Evolutionary conservation across 768 basidiomycete species (phyloP), one percentile per base, ranked within the genome.

Genomic region (Mycena filopes): DNA sequence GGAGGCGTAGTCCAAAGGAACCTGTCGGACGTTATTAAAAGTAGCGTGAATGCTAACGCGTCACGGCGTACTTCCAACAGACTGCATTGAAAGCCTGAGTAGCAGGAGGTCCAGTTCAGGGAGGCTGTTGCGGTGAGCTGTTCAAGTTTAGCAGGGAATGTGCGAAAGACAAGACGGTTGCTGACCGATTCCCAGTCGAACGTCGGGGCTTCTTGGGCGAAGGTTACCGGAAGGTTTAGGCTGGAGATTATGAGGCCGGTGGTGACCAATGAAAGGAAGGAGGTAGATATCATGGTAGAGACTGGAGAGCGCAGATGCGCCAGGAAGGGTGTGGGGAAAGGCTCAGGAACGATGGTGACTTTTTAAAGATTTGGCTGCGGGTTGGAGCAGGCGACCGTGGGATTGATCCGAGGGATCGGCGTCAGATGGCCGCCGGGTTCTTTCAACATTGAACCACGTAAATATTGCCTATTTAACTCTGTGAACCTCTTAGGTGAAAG

Each of bases 31-130:
- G 55, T 46, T 10, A 45, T 18, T 1, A 33, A 33, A 40, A 25
- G 20, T 9, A 21, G 11, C 4, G 21, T 7, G n/a, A 4, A 18
- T 38, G 21, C 9, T 25, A 23, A n/a, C n/a, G 8, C 40, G 23
- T 1, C 11, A 23, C 16, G 8, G 8, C 51, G 23, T 33, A 58
- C 56, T 48, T 58, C 23, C 36, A 58, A 40, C 28, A 46, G 43
- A 45, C 56, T 58, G 43, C 57, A 59, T 31, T 59, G 31, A 49
- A 59, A 59, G n/a, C 59, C 59, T 0, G 38, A 18, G 28, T 60
- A 60, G 31, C 59, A 60, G 13, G 59, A 25, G 18, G 59, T 60
- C 59, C 59, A 60, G 31, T 45, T 33, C 13, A 60, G 50, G 18
- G 8, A 51, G 10, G 28, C 47, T 11, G 23, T 48, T 12, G 58